Evolutionary conservation across 2,329 filamentous ascomycete species (phyloP).

Genomic region (Pseudogymnoascus sp.): DNA sequence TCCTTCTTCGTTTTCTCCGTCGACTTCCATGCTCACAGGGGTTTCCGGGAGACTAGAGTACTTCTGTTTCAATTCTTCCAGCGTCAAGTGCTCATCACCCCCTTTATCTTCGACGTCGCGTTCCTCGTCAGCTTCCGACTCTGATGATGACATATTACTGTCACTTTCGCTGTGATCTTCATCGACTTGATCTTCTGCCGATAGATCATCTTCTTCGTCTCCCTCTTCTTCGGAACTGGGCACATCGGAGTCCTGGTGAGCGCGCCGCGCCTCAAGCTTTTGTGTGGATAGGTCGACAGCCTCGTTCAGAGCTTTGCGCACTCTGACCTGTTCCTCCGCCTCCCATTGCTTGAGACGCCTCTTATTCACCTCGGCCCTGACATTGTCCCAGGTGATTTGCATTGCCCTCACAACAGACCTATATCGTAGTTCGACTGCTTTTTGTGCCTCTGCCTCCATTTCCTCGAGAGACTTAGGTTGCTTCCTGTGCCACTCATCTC

Average conservation of each 20-base stretch:
- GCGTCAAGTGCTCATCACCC: slow-evolving; percentile 59
- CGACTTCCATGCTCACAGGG: slow-evolving; percentile 24
- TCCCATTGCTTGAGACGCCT: slow-evolving; percentile 56
- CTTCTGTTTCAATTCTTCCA: slow-evolving; percentile 62
- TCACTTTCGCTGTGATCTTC: slow-evolving; percentile 37
- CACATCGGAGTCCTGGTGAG: slow-evolving; percentile 46
- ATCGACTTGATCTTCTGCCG: slow-evolving; percentile 41
- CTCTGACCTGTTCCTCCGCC: slow-evolving; percentile 55
- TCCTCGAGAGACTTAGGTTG: slow-evolving; percentile 75
- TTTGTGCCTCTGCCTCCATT: slow-evolving; percentile 68
- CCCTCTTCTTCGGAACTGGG: slow-evolving; percentile 34
- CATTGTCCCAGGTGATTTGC: slow-evolving; percentile 57
- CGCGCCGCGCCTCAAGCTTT: slow-evolving; percentile 56
- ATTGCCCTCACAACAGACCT: slow-evolving; percentile 59
- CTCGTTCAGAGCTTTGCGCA: slow-evolving; percentile 63
- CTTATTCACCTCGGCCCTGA: slow-evolving; percentile 53
- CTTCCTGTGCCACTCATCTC: slow-evolving; percentile 65
- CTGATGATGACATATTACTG: slow-evolving; percentile 56
- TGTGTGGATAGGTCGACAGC: slow-evolving; percentile 65
- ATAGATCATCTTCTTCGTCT: slow-evolving; percentile 28
- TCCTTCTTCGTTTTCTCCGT: slow-evolving; percentile 12
- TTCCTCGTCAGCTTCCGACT: slow-evolving; percentile 51
- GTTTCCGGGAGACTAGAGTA: slow-evolving; percentile 56
- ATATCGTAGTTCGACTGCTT: slow-evolving; percentile 61
- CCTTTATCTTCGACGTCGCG: slow-evolving; percentile 37